These are phyloP conservation scores for Talaromyces sp. DNA, from an alignment of 2,329 filamentous ascomycete genomes.

Conservation along the genomic window DNA sequence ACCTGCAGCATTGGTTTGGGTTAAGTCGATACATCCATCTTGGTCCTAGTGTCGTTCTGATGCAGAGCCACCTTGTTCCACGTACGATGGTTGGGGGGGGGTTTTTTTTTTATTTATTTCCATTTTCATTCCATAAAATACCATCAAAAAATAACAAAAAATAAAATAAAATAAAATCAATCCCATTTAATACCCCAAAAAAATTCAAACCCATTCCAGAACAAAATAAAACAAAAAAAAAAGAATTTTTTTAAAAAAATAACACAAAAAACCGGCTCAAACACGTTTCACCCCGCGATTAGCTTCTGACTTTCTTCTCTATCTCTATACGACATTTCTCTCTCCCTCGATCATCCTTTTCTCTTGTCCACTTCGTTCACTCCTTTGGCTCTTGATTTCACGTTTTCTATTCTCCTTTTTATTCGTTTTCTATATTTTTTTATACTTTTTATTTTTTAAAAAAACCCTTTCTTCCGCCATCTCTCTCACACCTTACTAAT, in stretches of 20 bases:
- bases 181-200: background rate
- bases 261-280: constrained; percentile 28
- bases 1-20: constrained; percentile 25
- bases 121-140: background rate
- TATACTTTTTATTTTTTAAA: constrained; percentile 2
- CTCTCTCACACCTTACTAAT: constrained; percentile 18
- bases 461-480: background rate
- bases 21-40: constrained; percentile 29
- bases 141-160: constrained; percentile 13
- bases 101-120: background rate
- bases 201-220: constrained; percentile 5
- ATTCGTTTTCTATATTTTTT: constrained; percentile 11
- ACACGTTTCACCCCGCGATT: constrained; percentile 43
- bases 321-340: constrained; percentile 26
- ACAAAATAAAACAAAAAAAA: constrained; percentile 8
- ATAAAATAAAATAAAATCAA: constrained; percentile 12
- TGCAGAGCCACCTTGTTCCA: constrained; percentile 31
- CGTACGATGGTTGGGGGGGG: constrained; percentile 13
- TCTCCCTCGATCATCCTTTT: constrained; percentile 24
- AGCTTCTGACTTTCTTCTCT: constrained; percentile 29
- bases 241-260: constrained; percentile 15
- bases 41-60: constrained; percentile 28
- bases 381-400: constrained; percentile 22
- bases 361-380: constrained; percentile 27
- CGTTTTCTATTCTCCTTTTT: constrained; percentile 9